Percentiles rank a stretch among this genome's conserved stretches.
Evolutionary conservation across 1,284 basidiomycete species (phyloP).

Genomic region (Vanrija pseudolonga): DNA sequence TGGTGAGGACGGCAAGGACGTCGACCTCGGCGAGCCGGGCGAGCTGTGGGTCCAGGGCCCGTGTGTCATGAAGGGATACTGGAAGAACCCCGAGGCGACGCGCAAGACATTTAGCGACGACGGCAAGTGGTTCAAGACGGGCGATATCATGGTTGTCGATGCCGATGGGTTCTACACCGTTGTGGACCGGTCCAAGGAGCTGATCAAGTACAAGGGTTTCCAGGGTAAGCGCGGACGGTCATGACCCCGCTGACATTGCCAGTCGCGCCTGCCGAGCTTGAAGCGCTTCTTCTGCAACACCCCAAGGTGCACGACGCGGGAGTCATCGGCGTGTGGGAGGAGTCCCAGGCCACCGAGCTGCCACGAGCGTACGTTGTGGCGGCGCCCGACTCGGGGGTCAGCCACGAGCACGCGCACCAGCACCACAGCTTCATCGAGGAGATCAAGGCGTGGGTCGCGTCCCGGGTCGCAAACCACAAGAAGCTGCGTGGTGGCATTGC

Average conservation of each 20-base stretch:
- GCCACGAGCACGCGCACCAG: not conserved
- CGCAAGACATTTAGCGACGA: constrained; percentile 46
- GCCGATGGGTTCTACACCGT: constrained; percentile 56
- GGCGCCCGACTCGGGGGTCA: not conserved
- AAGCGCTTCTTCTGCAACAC: constrained; percentile 67
- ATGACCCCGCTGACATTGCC: constrained; percentile 21
- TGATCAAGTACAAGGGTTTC: constrained; percentile 67
- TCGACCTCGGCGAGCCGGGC: constrained; percentile 62
- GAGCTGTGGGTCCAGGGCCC: constrained; percentile 78
- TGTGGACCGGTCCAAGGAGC: constrained; percentile 61
- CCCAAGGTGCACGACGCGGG: constrained; percentile 66
- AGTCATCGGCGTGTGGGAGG: constrained; percentile 64
- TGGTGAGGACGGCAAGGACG: constrained; percentile 33
- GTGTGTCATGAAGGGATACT: constrained; percentile 69
- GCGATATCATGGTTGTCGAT: constrained; percentile 63
- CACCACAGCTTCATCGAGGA: not conserved
- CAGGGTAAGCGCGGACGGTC: constrained; percentile 42
- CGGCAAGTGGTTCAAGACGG: constrained; percentile 75
- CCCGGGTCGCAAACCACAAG: constrained; percentile 54
- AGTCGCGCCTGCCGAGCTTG: constrained; percentile 84
- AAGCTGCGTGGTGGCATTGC: constrained; percentile 51
- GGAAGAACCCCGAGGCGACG: constrained; percentile 66
- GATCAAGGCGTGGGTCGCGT: constrained; percentile 57
- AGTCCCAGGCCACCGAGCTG: constrained; percentile 63
- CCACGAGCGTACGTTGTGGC: constrained; percentile 39